These are phyloP conservation scores for Spathaspora gorwiae DNA, from an alignment of 805 yeast genomes.

Conservation along the genomic window DNA sequence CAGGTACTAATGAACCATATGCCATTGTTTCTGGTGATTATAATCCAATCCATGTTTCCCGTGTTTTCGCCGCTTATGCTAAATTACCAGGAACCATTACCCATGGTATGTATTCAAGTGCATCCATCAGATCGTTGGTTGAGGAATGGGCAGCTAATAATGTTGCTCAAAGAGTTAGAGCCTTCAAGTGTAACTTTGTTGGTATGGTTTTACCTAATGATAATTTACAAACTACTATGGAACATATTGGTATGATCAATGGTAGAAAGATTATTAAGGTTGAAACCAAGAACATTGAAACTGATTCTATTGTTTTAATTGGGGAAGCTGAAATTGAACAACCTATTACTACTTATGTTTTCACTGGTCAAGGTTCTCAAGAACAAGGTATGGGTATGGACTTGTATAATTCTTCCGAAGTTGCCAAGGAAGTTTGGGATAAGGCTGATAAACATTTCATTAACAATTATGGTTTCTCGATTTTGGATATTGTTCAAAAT, in stretches of 20 bases:
- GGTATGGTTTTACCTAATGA: constrained; percentile 99
- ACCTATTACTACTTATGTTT: constrained; percentile 93
- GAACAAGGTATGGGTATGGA: constrained; percentile 99
- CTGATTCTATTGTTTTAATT: constrained; percentile 68
- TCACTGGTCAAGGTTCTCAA: constrained; percentile 99
- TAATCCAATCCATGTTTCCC: constrained; percentile 96
- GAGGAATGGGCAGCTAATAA: constrained; percentile 99
- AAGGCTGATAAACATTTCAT: constrained; percentile 93
- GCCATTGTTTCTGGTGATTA: constrained; percentile 97
- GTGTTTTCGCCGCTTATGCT: constrained; percentile 91
- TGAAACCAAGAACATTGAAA: constrained; percentile 78
- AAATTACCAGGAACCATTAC: constrained; percentile 96
- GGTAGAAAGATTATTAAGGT: constrained; percentile 97
- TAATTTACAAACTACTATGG: constrained; percentile 76
- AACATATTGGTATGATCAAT: constrained; percentile 97
- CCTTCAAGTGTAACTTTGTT: constrained; percentile 82
- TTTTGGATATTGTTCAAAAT: constrained; percentile 88
- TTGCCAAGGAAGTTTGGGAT: constrained; percentile 96
- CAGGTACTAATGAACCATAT: constrained; percentile 93
- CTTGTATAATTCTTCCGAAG: constrained; percentile 81
- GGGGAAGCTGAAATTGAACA: constrained; percentile 99
- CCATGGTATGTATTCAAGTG: constrained; percentile 98
- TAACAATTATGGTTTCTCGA: constrained; percentile 93
- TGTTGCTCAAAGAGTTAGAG: constrained; percentile 92
- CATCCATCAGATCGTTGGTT: constrained; percentile 88